Evolutionary conservation across 805 yeast species (phyloP).

Genomic region (Candida tibetensis): DNA sequence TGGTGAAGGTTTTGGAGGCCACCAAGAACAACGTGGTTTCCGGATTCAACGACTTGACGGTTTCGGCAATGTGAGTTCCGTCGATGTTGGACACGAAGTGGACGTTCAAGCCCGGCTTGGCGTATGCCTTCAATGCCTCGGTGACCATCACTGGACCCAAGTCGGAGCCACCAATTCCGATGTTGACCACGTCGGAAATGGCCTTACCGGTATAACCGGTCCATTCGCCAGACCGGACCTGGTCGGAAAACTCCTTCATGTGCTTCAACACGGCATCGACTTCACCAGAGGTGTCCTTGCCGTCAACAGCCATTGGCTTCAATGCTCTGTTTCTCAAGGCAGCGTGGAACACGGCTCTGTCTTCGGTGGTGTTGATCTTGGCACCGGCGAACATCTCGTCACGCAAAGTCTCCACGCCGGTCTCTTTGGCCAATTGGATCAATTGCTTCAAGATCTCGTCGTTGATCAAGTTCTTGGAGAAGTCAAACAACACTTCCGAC

Average conservation of each 20-base stretch:
- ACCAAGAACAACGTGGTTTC: conserved; percentile 91
- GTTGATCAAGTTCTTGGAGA: conserved; percentile 89
- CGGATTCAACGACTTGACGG: conserved; percentile 70
- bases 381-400: conserved; percentile 91
- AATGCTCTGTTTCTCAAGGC: conserved; percentile 92
- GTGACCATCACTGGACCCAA: conserved; percentile 99
- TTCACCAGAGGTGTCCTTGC: conserved; percentile 83
- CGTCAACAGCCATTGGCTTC: conserved; percentile 86
- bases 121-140: conserved; percentile 91
- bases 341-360: conserved; percentile 94
- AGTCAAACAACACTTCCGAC: conserved; percentile 88
- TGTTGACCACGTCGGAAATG: conserved; percentile 92
- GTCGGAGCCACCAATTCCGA: conserved; percentile 99
- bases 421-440: conserved; percentile 81
- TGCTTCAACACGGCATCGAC: conserved; percentile 89
- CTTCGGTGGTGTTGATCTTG: conserved; percentile 93
- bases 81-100: conserved; percentile 98
- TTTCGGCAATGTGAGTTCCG: conserved; percentile 95
- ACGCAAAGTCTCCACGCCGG: conserved; percentile 81
- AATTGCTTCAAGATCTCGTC: conserved; percentile 73
- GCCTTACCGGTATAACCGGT: conserved; percentile 94
- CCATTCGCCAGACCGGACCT: conserved; percentile 91
- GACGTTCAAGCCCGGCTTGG: conserved; percentile 67
- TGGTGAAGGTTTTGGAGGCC: conserved; percentile 98
- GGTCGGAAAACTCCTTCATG: conserved; percentile 92